Conservation (phyloP, 2,329 filamentous ascomycete genomes). For the Penicillium palitans region DNA sequence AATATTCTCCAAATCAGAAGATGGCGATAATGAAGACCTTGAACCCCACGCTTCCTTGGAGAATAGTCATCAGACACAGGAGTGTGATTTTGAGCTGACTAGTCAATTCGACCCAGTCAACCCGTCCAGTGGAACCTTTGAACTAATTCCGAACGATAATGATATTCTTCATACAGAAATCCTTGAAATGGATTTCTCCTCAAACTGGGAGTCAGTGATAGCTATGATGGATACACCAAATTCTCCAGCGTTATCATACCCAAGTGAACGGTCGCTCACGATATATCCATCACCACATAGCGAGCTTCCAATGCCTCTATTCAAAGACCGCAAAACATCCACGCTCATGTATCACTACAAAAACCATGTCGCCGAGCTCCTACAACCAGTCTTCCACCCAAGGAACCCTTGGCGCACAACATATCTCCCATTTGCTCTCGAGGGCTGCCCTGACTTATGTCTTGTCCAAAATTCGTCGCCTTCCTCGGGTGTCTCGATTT, state of each 20-base stretch:
- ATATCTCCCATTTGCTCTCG: constrained; percentile 16
- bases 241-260: background rate
- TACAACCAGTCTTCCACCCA: constrained; percentile 14
- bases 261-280: background rate
- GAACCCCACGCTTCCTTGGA: background rate
- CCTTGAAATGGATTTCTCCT: background rate
- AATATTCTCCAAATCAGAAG: background rate
- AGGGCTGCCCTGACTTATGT: constrained; percentile 11
- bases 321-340: constrained; percentile 3
- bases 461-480: background rate
- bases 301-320: constrained; percentile 1
- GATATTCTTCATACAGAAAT: background rate
- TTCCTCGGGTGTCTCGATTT: constrained; percentile 8
- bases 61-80: background rate
- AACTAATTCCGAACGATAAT: background rate
- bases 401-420: constrained; percentile 16
- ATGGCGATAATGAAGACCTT: background rate
- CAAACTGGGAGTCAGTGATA: background rate
- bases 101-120: background rate
- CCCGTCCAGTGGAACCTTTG: background rate
- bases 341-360: constrained; percentile 13
- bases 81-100: background rate
- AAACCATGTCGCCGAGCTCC: constrained; percentile 14
- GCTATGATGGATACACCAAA: background rate
- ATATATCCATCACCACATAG: background rate